Evolutionary conservation across 1,139 yeast species (phyloP).

Genomic region (Saccharomyces hybrid): DNA sequence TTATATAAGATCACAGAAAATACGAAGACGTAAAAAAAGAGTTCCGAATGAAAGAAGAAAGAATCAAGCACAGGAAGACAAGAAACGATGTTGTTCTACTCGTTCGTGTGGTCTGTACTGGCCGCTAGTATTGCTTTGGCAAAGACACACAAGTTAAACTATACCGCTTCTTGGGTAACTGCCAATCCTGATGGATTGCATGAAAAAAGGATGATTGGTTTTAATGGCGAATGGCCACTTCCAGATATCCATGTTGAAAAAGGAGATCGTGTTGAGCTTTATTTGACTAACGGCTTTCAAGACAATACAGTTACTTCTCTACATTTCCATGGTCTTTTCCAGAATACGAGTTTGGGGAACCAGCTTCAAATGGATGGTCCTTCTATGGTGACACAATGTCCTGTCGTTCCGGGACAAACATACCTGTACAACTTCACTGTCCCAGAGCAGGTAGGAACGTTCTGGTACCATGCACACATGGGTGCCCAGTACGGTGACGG

Average conservation of each 20-base stretch:
- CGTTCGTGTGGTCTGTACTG: neutral
- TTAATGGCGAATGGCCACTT: constrained; percentile 66
- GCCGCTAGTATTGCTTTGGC: constrained; percentile 3
- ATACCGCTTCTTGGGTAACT: constrained; percentile 43
- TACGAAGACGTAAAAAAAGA: neutral
- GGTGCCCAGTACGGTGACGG: constrained; percentile 76
- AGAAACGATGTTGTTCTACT: neutral
- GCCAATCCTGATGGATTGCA: constrained; percentile 54
- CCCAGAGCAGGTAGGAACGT: constrained; percentile 60
- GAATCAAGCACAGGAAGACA: neutral
- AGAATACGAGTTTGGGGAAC: constrained; percentile 38
- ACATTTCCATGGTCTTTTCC: constrained; percentile 73
- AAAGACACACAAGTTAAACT: constrained; percentile 44
- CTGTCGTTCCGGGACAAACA: constrained; percentile 59
- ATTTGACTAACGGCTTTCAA: constrained; percentile 50
- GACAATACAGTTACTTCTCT: constrained; percentile 43
- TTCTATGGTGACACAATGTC: constrained; percentile 69
- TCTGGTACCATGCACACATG: constrained; percentile 80
- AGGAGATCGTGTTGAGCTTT: constrained; percentile 53
- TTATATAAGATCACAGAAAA: neutral
- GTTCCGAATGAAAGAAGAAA: neutral
- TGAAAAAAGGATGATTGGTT: constrained; percentile 50
- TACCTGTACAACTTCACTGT: constrained; percentile 58
- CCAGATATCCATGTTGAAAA: constrained; percentile 56
- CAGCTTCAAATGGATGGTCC: constrained; percentile 69